phyloP scores from a whole-genome alignment of 495 filamentous ascomycete genomes.

The Penicillium arizonense region DNA sequence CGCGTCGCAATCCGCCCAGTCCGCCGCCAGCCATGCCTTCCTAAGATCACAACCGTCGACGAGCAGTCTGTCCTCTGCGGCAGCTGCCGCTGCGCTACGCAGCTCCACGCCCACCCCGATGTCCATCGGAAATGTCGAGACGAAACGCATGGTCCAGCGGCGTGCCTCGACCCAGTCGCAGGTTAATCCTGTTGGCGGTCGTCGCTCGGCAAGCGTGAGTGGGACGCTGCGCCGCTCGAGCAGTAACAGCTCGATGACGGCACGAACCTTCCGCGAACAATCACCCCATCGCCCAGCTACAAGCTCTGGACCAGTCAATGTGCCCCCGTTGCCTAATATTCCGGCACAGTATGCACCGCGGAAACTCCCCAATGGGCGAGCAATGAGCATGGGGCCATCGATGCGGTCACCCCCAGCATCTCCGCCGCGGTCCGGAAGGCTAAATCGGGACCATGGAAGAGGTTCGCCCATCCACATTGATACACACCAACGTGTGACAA shows the following conservation, averaged over 20 bases:
- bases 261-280: slow-evolving; percentile 75
- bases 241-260: slow-evolving; percentile 80
- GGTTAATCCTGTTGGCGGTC: slow-evolving; percentile 44
- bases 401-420: slow-evolving; percentile 49
- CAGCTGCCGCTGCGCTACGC: slow-evolving; percentile 79
- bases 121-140: slow-evolving; percentile 76
- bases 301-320: slow-evolving; percentile 41
- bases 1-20: slow-evolving; percentile 65
- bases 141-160: slow-evolving; percentile 77
- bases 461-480: slow-evolving; percentile 15
- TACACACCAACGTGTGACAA: slow-evolving; percentile 20
- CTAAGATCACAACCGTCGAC: slow-evolving; percentile 62
- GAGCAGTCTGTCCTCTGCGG: slow-evolving; percentile 71
- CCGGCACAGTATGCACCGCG: slow-evolving; percentile 48
- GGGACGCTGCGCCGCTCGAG: slow-evolving; percentile 56
- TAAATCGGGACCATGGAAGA: slow-evolving; percentile 39
- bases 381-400: slow-evolving; percentile 54
- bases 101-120: slow-evolving; percentile 74
- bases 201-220: slow-evolving; percentile 36
- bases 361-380: slow-evolving; percentile 37
- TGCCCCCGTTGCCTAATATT: slow-evolving; percentile 73
- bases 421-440: slow-evolving; percentile 39
- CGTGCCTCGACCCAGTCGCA: slow-evolving; percentile 67
- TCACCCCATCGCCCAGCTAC: slow-evolving; percentile 56
- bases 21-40: slow-evolving; percentile 80